Conservation (phyloP, 371 early-diverging fungal species). For the Phascolomyces articulosus region DNA sequence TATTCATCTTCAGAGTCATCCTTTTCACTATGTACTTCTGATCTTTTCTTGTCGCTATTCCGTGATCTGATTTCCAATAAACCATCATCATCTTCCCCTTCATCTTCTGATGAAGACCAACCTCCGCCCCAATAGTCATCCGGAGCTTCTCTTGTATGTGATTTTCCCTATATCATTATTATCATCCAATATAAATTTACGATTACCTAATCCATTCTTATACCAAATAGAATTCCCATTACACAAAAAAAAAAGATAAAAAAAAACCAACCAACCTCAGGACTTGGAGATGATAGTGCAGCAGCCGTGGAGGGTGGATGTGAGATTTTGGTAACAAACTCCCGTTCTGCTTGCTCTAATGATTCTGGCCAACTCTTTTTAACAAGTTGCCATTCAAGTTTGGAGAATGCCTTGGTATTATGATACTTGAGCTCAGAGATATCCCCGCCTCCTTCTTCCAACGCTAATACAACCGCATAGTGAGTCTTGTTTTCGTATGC, state of each 20-base stretch:
- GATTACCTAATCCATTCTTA: background rate
- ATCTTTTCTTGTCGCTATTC: background rate
- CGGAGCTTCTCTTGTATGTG: conserved; percentile 19
- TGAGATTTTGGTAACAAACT: conserved; percentile 37
- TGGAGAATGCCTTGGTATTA: conserved; percentile 40
- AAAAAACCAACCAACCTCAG: conserved; percentile 20
- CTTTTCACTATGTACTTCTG: conserved; percentile 7
- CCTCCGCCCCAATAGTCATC: conserved; percentile 55
- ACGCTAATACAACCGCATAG: conserved; percentile 36
- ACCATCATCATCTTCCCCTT: conserved; percentile 27
- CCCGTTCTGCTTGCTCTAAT: conserved; percentile 42
- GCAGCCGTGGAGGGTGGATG: conserved; percentile 11
- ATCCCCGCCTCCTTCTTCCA: conserved; percentile 35
- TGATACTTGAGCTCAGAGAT: conserved; percentile 48
- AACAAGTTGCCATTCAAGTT: conserved; percentile 42
- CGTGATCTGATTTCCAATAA: conserved; percentile 11
- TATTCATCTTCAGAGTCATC: conserved; percentile 45
- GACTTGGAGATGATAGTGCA: conserved; percentile 10
- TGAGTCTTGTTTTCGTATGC: conserved; percentile 25
- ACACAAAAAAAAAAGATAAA: background rate
- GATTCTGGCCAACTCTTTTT: conserved; percentile 32
- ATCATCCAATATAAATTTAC: no score
- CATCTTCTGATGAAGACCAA: conserved; percentile 39
- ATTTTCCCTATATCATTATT: background rate
- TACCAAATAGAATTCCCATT: no score